Base-by-base conservation (phyloP, 148 eudicot species). In the Pharnaceum exiguum region DNA sequence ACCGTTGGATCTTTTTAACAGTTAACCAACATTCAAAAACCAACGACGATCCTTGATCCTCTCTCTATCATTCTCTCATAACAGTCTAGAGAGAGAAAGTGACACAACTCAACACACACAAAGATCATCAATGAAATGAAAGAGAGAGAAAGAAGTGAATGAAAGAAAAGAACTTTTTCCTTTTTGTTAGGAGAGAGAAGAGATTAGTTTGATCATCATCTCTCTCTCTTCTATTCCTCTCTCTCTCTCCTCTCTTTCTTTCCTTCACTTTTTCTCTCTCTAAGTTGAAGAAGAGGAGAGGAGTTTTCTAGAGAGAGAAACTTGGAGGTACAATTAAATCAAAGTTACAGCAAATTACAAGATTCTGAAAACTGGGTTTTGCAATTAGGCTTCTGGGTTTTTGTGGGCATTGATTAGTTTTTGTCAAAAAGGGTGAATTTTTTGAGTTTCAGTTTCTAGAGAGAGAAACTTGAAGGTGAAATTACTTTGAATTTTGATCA, bases 1-100 rank as follows among this genome's bases (percentile, higher is more conserved):
- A 33, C 73, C 73, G 73, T 76, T 59, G 45, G 76, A 76, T 68
- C 63, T 45, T n/a, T n/a, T 24, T 2, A 57, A 37, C 62, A 51
- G 63, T 40, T 53, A 57, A 44, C 53, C 55, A 4, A 10, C 12
- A n/a, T 62, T 61, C 48, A 24, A 57, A 63, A 62, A 57, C 58
- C 65, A 38, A 71, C 59, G 66, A 57, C 17, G 58, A 67, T 67
- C 75, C 79, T 57, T 62, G 15, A 44, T 46, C 53, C 35, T 71
- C 65, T 70, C 75, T 49, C 46, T 48, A 35, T 35, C 38, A 12
- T 7, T 6, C 53, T 5, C 12, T 8, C 2, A n/a, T 30, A 59
- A 59, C 52, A 44, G 2, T 43, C 18, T 17, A 66, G 66, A 69
- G 37, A 69, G 49, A 56, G 60, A 70, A 52, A 47, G 3, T 1